Percentiles rank a stretch among this genome's conserved stretches.
Conservation (phyloP, 2,329 filamentous ascomycete genomes). For the Colletotrichum lindemuthianum region DNA sequence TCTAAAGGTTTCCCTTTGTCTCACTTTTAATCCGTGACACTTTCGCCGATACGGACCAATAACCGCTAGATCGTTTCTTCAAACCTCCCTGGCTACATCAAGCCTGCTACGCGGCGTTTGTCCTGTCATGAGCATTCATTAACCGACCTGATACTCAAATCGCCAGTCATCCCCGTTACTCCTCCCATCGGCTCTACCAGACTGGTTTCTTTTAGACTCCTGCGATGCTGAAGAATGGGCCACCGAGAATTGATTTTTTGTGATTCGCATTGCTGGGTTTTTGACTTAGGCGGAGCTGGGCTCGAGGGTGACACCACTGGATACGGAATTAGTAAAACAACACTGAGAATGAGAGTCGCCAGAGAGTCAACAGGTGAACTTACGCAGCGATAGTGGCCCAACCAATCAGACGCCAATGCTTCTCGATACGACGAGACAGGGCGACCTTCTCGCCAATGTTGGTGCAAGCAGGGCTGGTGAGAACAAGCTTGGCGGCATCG, state of each 20-base stretch:
- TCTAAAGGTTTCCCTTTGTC: conserved; percentile 18
- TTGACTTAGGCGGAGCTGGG: conserved; percentile 56
- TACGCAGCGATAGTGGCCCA: conserved; percentile 84
- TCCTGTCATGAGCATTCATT: conserved; percentile 35
- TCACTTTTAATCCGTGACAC: conserved; percentile 19
- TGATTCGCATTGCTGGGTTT: conserved; percentile 2
- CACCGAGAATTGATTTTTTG: conserved; percentile 29
- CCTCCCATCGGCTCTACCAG: conserved; percentile 27
- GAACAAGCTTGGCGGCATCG: conserved; percentile 92
- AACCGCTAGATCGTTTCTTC: conserved; percentile 4
- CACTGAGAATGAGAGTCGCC: not conserved
- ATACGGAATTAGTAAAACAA: conserved; percentile 39
- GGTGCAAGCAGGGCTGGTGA: conserved; percentile 95
- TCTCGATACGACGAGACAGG: conserved; percentile 94
- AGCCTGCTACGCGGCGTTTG: conserved; percentile 19
- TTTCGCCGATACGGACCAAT: conserved; percentile 11
- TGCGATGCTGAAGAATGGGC: conserved; percentile 33
- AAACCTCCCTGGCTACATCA: conserved; percentile 17
- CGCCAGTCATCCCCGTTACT: not conserved
- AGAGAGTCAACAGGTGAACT: conserved; percentile 44
- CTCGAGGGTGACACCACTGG: conserved; percentile 65
- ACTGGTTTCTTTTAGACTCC: conserved; percentile 33
- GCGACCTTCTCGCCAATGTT: conserved; percentile 99
- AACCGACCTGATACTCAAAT: conserved; percentile 31
- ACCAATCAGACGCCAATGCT: conserved; percentile 96